Evolutionary conservation across 2,329 filamentous ascomycete genomes (phyloP).

Genomic region (Endoconidiophora laricicola): DNA sequence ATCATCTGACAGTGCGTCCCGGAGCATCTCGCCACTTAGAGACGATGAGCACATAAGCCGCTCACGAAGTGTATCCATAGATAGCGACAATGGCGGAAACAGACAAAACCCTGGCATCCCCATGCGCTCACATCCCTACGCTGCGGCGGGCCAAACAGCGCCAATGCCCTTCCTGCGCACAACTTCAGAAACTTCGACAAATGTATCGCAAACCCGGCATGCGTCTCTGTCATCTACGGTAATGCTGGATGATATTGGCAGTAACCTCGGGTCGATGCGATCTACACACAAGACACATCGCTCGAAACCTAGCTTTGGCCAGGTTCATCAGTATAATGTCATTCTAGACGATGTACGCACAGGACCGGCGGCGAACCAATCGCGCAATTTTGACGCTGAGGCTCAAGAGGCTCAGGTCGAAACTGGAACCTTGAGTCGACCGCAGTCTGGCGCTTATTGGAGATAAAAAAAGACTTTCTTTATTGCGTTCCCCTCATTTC

Average conservation of each 20-base stretch:
- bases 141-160: slow-evolving; percentile 15
- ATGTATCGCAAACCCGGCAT: slow-evolving; percentile 32
- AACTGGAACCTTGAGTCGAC: background rate
- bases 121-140: slow-evolving; percentile 19
- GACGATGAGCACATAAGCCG: background rate
- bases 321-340: slow-evolving; percentile 41
- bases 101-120: slow-evolving; percentile 14
- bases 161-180: slow-evolving; percentile 39
- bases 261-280: slow-evolving; percentile 23
- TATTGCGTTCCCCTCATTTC: no score
- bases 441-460: background rate
- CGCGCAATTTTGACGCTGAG: slow-evolving; percentile 4
- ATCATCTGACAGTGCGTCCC: background rate
- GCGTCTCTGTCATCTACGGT: slow-evolving; percentile 35
- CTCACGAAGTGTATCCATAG: slow-evolving; percentile 10
- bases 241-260: slow-evolving; percentile 28
- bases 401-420: slow-evolving; percentile 9
- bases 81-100: slow-evolving; percentile 1
- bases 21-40: background rate
- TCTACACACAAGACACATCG: slow-evolving; percentile 23
- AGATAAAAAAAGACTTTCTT: background rate
- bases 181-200: slow-evolving; percentile 10
- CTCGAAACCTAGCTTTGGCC: slow-evolving; percentile 36
- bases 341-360: slow-evolving; percentile 7
- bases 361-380: background rate